phyloP scores from a whole-genome alignment of 73 alveolate species.

The Tetrahymena thermophila region DNA sequence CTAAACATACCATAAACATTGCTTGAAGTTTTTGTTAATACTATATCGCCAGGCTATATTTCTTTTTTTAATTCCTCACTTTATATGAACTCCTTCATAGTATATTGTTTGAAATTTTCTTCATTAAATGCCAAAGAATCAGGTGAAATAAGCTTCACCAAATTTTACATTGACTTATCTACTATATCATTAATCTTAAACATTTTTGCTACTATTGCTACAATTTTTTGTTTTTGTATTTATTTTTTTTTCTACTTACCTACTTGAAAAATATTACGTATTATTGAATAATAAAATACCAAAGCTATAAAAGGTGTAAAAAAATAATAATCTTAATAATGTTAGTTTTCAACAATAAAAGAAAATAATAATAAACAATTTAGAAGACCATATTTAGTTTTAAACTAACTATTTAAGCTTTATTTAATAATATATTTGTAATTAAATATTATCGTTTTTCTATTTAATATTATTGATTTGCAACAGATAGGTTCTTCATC shows the following conservation, averaged over 20 bases:
- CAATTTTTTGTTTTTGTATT: not conserved
- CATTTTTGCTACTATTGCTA: not conserved
- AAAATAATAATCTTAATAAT: too few relatives aligned
- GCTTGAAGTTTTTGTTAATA: not conserved
- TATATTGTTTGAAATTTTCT: not conserved
- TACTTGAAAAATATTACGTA: not conserved
- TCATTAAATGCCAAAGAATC: not conserved
- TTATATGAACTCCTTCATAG: not conserved
- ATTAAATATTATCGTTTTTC: too few relatives aligned
- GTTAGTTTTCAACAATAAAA: not conserved
- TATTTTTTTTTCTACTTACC: not conserved
- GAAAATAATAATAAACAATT: too few relatives aligned
- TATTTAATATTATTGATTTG: not conserved
- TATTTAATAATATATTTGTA: too few relatives aligned
- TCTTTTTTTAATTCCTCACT: not conserved
- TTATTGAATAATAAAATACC: not conserved
- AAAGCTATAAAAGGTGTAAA: not conserved
- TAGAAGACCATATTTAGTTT: too few relatives aligned
- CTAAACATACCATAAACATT: not conserved
- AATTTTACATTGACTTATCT: not conserved
- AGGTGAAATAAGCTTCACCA: not conserved
- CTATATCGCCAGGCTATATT: not conserved
- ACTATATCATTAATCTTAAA: not conserved
- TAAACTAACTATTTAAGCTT: too few relatives aligned
- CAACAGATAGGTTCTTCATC: not conserved